Conservation (phyloP, 2,329 filamentous ascomycete species). For the Scortechinia acanthostroma region DNA sequence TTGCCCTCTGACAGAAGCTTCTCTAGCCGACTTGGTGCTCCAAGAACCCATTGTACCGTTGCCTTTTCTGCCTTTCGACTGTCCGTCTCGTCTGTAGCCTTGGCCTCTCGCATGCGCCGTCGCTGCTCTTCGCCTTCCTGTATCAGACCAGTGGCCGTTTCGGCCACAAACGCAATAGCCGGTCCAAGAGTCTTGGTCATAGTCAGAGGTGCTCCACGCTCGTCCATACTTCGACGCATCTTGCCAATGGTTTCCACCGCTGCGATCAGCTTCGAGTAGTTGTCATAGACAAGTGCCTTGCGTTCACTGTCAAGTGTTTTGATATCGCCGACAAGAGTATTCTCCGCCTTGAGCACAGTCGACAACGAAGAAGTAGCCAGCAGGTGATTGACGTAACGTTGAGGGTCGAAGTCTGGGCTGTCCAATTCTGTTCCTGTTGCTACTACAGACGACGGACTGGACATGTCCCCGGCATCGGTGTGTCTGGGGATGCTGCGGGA, state of each 20-base stretch:
- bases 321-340: conserved; percentile 45
- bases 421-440: conserved; percentile 39
- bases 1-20: conserved; percentile 27
- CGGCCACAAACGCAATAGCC: conserved; percentile 39
- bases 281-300: conserved; percentile 66
- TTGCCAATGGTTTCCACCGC: conserved; percentile 63
- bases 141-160: conserved; percentile 7
- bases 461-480: conserved; percentile 17
- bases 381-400: conserved; percentile 35
- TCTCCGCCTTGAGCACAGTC: conserved; percentile 37
- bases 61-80: conserved; percentile 25
- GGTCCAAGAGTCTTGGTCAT: conserved; percentile 38
- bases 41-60: conserved; percentile 38
- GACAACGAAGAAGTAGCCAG: conserved; percentile 32
- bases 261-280: conserved; percentile 63
- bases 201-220: conserved; percentile 43
- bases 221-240: conserved; percentile 28
- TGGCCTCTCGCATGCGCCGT: conserved; percentile 1
- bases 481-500: conserved; percentile 6
- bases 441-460: conserved; percentile 11
- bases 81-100: conserved; percentile 3
- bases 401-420: conserved; percentile 42
- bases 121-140: conserved; percentile 9
- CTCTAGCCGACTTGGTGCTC: conserved; percentile 30
- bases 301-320: conserved; percentile 59